These are phyloP conservation scores for Endoconidiophora polonica DNA, from an alignment of 2,329 filamentous ascomycete species.

Conservation along the genomic window DNA sequence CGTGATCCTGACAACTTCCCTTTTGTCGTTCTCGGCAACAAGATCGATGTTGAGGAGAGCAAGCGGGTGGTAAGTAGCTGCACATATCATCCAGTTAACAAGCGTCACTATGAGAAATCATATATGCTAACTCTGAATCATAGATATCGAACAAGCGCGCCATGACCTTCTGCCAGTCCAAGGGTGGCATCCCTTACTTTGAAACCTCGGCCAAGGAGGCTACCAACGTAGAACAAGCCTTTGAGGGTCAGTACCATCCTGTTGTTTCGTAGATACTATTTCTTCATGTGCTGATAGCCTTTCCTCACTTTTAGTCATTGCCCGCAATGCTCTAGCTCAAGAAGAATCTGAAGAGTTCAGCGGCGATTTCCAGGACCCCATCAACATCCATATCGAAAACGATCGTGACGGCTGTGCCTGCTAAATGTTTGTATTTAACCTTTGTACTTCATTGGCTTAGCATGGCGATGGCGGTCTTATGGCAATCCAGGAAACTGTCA, in stretches of 20 bases:
- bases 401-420: slow-evolving; percentile 87
- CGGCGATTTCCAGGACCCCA: slow-evolving; percentile 92
- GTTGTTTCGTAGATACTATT: not conserved
- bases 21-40: slow-evolving; percentile 95
- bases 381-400: slow-evolving; percentile 94
- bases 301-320: slow-evolving; percentile 51
- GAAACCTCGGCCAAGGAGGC: slow-evolving; percentile 99
- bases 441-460: too few species aligned
- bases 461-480: not conserved
- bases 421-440: slow-evolving; percentile 28
- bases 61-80: slow-evolving; percentile 58
- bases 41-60: slow-evolving; percentile 96
- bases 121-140: slow-evolving; percentile 3
- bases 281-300: not conserved
- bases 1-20: slow-evolving; percentile 95
- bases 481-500: not conserved
- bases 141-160: slow-evolving; percentile 89
- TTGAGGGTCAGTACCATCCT: slow-evolving; percentile 36
- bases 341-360: slow-evolving; percentile 97
- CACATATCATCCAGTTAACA: not conserved
- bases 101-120: not conserved
- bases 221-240: slow-evolving; percentile 81
- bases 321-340: slow-evolving; percentile 83
- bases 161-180: slow-evolving; percentile 93
- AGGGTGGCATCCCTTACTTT: slow-evolving; percentile 95